These are phyloP conservation scores for Rhodomyrtus tomentosa DNA, from an alignment of 345 rosid genomes.

Conservation along the genomic window DNA sequence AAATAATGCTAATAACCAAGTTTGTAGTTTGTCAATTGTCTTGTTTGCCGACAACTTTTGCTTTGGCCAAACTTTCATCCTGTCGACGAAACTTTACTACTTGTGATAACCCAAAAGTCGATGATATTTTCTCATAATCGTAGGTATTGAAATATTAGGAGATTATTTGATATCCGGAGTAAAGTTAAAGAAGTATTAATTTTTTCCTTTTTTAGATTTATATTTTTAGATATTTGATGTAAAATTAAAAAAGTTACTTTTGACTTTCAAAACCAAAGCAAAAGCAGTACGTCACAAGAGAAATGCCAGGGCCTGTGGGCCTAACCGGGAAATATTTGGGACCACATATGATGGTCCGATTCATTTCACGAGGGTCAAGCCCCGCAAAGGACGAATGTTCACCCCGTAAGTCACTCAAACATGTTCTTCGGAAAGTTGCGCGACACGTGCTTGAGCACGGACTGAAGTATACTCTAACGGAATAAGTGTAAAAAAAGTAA, in stretches of 20 bases:
- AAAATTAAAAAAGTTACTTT: not conserved
- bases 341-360: not conserved
- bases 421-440: not conserved
- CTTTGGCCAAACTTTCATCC: not conserved
- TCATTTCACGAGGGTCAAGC: not conserved
- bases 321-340: not conserved
- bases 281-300: not conserved
- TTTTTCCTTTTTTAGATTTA: not conserved
- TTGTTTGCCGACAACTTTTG: not conserved
- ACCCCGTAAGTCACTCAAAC: not conserved
- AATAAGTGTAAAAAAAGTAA: too few species aligned
- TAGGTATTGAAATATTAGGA: not conserved
- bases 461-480: too few species aligned
- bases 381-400: not conserved
- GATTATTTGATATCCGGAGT: not conserved
- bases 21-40: not conserved
- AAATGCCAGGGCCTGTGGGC: not conserved
- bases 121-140: not conserved
- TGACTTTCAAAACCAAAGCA: not conserved
- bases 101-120: not conserved
- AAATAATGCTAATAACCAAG: too few species aligned
- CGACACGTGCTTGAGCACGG: accelerated
- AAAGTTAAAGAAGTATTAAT: not conserved
- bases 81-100: not conserved
- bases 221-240: not conserved